phyloP scores from a whole-genome alignment of 179 eudicot genomes.

The Sideroxylon spinosum region DNA sequence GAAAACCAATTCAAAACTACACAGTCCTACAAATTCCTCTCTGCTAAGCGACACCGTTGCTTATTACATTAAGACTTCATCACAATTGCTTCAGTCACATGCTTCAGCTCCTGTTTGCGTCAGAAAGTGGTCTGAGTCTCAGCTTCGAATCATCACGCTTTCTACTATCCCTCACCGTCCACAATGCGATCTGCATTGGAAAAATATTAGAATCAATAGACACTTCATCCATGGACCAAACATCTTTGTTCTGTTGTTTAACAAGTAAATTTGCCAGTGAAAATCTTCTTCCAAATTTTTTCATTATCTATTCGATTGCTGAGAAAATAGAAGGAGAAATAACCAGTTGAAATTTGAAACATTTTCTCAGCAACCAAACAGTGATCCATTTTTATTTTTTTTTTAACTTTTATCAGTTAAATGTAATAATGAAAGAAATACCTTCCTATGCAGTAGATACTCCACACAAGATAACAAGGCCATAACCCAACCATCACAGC shows the following conservation, averaged over 20 bases:
- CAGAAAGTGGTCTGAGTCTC: too few species aligned
- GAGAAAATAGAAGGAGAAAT: background rate
- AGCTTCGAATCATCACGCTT: background rate
- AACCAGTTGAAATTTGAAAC: background rate
- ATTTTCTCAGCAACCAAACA: background rate
- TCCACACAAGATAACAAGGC: conserved; percentile 21
- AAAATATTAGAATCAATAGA: conserved; percentile 8
- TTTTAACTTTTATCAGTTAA: background rate
- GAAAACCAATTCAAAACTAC: too few species aligned
- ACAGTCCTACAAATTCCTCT: too few species aligned
- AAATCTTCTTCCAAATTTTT: background rate
- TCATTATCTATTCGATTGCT: background rate
- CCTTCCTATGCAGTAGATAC: conserved; percentile 17
- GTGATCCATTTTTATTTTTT: background rate
- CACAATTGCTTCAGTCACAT: too few species aligned
- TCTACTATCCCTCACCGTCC: conserved; percentile 16
- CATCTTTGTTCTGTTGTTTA: conserved; percentile 11
- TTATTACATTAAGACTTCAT: too few species aligned
- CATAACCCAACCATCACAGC: conserved; percentile 13
- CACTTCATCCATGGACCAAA: conserved; percentile 18
- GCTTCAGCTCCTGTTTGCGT: too few species aligned
- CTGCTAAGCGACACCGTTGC: too few species aligned
- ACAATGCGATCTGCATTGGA: conserved; percentile 10
- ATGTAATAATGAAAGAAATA: background rate
- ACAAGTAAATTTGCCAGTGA: background rate